Conservation (phyloP, 2,329 filamentous ascomycete species). For the Penicillium sp. region DNA sequence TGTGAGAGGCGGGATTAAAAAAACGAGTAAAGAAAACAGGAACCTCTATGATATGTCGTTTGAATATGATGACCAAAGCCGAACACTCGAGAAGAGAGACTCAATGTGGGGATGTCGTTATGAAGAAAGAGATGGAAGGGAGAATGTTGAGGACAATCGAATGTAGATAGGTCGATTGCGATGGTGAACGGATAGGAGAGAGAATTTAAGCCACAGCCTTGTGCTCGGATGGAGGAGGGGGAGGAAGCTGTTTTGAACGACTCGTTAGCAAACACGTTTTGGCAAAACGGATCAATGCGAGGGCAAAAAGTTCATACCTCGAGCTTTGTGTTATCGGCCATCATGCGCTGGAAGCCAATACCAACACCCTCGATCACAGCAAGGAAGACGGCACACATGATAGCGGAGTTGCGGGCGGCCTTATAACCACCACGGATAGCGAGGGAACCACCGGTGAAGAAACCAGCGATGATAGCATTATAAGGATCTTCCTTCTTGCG, state of each 20-base stretch:
- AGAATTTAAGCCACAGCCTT: constrained; percentile 31
- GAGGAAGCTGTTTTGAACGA: constrained; percentile 26
- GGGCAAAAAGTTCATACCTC: constrained; percentile 37
- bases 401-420: constrained; percentile 87
- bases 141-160: constrained; percentile 1
- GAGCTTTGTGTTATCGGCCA: constrained; percentile 77
- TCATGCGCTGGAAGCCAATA: constrained; percentile 89
- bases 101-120: constrained; percentile 16
- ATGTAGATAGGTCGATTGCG: neutral
- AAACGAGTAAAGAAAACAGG: constrained; percentile 16
- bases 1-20: constrained; percentile 21
- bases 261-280: neutral
- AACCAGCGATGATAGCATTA: constrained; percentile 94
- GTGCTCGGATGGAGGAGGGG: constrained; percentile 29
- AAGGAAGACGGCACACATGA: constrained; percentile 86
- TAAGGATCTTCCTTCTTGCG: constrained; percentile 96
- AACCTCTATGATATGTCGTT: constrained; percentile 33
- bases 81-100: constrained; percentile 37
- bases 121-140: constrained; percentile 17
- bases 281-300: too few relatives aligned
- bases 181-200: constrained; percentile 5
- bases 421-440: constrained; percentile 86
- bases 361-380: constrained; percentile 96
- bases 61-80: constrained; percentile 28
- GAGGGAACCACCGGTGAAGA: constrained; percentile 88